Evolutionary conservation across 2,329 filamentous ascomycete genomes (phyloP).

Genomic region (Fusarium sp.): DNA sequence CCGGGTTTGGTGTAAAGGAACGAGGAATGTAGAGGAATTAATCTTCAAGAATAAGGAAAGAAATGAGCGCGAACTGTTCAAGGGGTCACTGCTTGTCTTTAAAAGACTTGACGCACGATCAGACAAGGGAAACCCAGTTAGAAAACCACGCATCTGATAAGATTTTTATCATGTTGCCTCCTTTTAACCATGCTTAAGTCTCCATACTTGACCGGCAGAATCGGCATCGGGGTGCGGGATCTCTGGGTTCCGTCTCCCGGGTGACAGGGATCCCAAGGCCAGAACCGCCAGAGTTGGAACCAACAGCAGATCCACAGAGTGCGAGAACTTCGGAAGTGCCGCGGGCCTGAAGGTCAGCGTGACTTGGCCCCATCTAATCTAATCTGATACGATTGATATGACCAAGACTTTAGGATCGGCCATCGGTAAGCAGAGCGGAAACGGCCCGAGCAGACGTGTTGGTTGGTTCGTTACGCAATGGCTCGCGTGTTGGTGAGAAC

Average conservation of each 20-base stretch:
- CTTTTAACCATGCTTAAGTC: constrained; percentile 2
- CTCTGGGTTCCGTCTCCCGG: neutral
- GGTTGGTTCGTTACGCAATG: constrained; percentile 15
- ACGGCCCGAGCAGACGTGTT: constrained; percentile 6
- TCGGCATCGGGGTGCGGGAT: constrained; percentile 30
- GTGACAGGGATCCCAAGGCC: constrained; percentile 1
- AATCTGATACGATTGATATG: constrained; percentile 32
- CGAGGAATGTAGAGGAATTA: neutral
- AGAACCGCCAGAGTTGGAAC: neutral
- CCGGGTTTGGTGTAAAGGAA: neutral
- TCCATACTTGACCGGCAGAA: constrained; percentile 18
- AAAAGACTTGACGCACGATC: neutral
- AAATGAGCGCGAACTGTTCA: neutral
- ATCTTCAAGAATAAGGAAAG: neutral
- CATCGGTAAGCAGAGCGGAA: neutral
- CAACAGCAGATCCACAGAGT: constrained; percentile 16
- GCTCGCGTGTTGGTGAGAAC: neutral
- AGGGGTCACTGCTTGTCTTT: neutral
- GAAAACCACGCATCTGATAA: constrained; percentile 40
- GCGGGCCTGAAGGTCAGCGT: no score
- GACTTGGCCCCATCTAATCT: constrained; percentile 29
- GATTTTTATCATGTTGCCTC: constrained; percentile 26
- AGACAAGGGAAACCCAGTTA: constrained; percentile 3
- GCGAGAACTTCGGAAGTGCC: neutral
- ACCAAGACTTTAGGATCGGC: neutral